Percentiles rank a stretch among this genome's conserved stretches.
Evolutionary conservation across 202 grass and related monocot genomes (phyloP).

Genomic region (Digitaria exilis): DNA sequence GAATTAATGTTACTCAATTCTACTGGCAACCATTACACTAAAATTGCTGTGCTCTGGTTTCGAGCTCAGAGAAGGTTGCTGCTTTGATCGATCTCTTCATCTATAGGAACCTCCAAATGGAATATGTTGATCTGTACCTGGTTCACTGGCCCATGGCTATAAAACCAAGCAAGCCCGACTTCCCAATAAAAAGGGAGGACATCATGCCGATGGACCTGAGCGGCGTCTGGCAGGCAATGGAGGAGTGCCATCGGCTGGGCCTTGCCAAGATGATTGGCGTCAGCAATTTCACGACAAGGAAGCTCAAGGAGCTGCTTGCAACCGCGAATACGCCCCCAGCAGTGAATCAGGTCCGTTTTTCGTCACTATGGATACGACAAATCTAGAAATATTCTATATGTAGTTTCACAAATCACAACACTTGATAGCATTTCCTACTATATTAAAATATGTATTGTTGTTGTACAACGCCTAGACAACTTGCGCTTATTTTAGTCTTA

Average conservation of each 20-base stretch:
- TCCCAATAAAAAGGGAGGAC: slow-evolving; percentile 53
- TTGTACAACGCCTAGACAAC: background rate
- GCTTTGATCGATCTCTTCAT: background rate
- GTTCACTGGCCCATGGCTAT: slow-evolving; percentile 65
- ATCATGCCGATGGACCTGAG: slow-evolving; percentile 58
- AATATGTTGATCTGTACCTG: slow-evolving; percentile 81
- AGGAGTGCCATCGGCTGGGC: slow-evolving; percentile 65
- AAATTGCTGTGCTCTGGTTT: background rate
- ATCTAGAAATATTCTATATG: background rate
- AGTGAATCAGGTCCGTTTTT: slow-evolving; percentile 62
- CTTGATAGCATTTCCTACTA: background rate
- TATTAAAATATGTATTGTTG: background rate
- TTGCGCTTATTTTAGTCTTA: background rate
- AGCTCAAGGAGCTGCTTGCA: slow-evolving; percentile 50
- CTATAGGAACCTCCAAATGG: slow-evolving; percentile 60
- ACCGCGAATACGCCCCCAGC: slow-evolving; percentile 55
- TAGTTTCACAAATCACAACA: background rate
- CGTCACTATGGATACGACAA: background rate
- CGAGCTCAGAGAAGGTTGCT: background rate
- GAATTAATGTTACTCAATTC: background rate
- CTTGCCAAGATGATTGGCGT: slow-evolving; percentile 75
- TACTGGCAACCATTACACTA: background rate
- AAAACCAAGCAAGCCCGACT: slow-evolving; percentile 40
- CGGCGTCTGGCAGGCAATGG: slow-evolving; percentile 76
- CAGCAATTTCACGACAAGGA: slow-evolving; percentile 73